Evolutionary conservation across 352 stramenopile species (phyloP), one percentile per base, ranked within the genome.

Genomic region (Plasmopara viticola): DNA sequence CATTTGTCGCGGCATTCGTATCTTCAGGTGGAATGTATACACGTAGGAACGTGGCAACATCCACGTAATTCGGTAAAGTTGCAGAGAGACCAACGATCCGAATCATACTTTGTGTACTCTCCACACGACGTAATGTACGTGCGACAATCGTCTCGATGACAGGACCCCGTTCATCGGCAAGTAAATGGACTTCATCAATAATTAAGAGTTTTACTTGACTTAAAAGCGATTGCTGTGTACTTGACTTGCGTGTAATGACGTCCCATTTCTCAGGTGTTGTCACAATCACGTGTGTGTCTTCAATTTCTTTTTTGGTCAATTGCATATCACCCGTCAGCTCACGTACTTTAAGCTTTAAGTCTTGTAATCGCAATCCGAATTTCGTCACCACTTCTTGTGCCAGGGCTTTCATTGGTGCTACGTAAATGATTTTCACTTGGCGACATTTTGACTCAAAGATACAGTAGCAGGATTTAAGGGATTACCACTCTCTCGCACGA

Each of bases 101-200:
- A 39, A 99, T 95, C 78, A 98, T 93, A 14, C 74, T 92, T 71
- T 99, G 97, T 17, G 92, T 95, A 48, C 86, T 96, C 74, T 99
- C 96, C 5, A 99, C 96, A 33, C 96, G 85, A n/a, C 97, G 91
- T 58, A 99, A 81, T 17, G 97, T 97, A 38, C 97, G 78, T 5
- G 97, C 95, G n/a, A 99, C 96, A 47, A 99, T 97, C 10, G 90
- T 98, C 62, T 99, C 97, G 52, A 99, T 99, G 1, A 99, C 97
- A 6, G 96, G 96, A 8, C 97, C 97, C 52, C 97, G 89, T 54
- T 99, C 96, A 53, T 99, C 96, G 2, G 96, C 97, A 1, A 99
- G 73, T 43, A 99, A 74, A 60, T 99, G 97, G 9, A 99, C 96
- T 78, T 99, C 97, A 66, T 99, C 97, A 59, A 99, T 98, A 61